These are phyloP conservation scores for Leccinum imitatum DNA, from an alignment of 768 basidiomycete species.

Conservation along the genomic window DNA sequence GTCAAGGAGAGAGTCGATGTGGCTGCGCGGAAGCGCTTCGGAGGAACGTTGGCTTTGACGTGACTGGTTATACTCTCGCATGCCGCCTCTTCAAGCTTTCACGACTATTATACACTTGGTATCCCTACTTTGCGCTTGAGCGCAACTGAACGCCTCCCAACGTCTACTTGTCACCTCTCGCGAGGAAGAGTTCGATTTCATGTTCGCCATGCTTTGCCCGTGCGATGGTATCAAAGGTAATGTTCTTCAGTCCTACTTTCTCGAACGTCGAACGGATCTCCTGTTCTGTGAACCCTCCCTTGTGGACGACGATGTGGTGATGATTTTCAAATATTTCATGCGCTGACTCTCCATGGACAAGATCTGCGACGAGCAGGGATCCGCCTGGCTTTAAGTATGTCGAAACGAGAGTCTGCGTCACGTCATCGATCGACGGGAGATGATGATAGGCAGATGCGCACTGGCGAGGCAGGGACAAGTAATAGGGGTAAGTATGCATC, in stretches of 20 bases:
- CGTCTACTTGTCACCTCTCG: slow-evolving; percentile 44
- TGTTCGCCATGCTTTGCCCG: slow-evolving; percentile 33
- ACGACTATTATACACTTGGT: background rate
- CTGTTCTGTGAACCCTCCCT: slow-evolving; percentile 49
- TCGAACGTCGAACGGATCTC: slow-evolving; percentile 53
- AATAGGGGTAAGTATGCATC: background rate
- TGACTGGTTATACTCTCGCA: slow-evolving; percentile 30
- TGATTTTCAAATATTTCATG: slow-evolving; percentile 29
- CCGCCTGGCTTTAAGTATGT: slow-evolving; percentile 62
- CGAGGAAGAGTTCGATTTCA: slow-evolving; percentile 52
- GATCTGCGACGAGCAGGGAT: slow-evolving; percentile 56
- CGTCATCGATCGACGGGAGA: slow-evolving; percentile 46
- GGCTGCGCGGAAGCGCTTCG: slow-evolving; percentile 66
- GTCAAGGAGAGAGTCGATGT: slow-evolving; percentile 68
- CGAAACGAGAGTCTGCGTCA: slow-evolving; percentile 50
- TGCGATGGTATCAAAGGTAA: slow-evolving; percentile 39
- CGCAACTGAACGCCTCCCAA: background rate
- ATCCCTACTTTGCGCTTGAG: background rate
- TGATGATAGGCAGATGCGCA: slow-evolving; percentile 68
- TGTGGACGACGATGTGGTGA: slow-evolving; percentile 55
- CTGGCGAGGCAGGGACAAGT: slow-evolving; percentile 33
- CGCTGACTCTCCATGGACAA: slow-evolving; percentile 34
- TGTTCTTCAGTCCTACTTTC: slow-evolving; percentile 48
- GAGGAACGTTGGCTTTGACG: slow-evolving; percentile 63
- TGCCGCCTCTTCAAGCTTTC: background rate